Percentiles rank a stretch among this genome's conserved stretches.
phyloP scores from a whole-genome alignment of 2,329 filamentous ascomycete genomes.

The Neoarthrinium moseri region DNA sequence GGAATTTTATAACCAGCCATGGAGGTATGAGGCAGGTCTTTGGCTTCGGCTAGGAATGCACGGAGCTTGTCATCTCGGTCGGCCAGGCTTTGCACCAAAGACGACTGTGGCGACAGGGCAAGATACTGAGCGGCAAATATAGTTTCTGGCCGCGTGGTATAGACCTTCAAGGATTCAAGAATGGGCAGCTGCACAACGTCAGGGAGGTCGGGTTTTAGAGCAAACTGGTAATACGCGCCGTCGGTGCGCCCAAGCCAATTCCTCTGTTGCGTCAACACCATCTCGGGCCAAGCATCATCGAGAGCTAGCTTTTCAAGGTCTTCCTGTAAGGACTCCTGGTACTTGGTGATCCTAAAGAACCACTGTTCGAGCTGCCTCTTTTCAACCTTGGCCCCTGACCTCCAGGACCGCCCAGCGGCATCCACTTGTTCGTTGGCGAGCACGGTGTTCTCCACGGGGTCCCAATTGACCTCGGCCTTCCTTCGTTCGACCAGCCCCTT shows the following conservation, averaged over 20 bases:
- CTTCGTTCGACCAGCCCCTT: conserved; percentile 78
- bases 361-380: conserved; percentile 80
- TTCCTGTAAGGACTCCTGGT: conserved; percentile 68
- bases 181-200: conserved; percentile 49
- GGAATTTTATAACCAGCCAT: conserved; percentile 69
- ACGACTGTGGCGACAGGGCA: conserved; percentile 72
- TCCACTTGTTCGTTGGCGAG: conserved; percentile 94
- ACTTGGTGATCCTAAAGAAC: conserved; percentile 84
- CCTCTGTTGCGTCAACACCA: conserved; percentile 77
- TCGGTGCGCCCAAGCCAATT: conserved; percentile 85
- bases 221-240: conserved; percentile 72
- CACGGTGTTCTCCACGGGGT: conserved; percentile 85
- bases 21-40: conserved; percentile 51
- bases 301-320: conserved; percentile 67
- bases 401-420: conserved; percentile 79
- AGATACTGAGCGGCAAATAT: conserved; percentile 85
- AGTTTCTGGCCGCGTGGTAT: conserved; percentile 83
- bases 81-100: conserved; percentile 63
- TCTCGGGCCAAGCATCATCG: conserved; percentile 73
- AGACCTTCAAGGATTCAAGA: conserved; percentile 63
- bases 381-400: conserved; percentile 81
- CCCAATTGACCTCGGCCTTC: conserved; percentile 85
- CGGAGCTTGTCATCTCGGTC: conserved; percentile 59
- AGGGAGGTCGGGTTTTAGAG: too few species aligned
- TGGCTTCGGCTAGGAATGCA: conserved; percentile 65